These are phyloP conservation scores for Porcisia hertigi DNA, from an alignment of 208 protist genomes.

Conservation along the genomic window DNA sequence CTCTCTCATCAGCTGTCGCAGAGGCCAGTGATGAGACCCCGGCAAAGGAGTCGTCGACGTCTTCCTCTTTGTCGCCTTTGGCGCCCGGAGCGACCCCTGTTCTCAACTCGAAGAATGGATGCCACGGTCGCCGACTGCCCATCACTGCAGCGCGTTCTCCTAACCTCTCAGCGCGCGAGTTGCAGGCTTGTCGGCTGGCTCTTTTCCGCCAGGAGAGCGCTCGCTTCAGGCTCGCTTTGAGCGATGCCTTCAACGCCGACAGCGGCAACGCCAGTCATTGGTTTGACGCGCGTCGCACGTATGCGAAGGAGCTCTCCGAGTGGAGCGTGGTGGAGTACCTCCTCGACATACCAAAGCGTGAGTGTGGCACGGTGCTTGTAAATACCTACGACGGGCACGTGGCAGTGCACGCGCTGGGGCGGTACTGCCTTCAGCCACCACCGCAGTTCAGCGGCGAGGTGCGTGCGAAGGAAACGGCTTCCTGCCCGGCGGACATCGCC, in stretches of 20 bases:
- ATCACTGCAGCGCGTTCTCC: neutral
- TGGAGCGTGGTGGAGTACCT: slow-evolving; percentile 83
- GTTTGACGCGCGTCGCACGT: slow-evolving; percentile 51
- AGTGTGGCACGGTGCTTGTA: slow-evolving; percentile 68
- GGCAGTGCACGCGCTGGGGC: slow-evolving; percentile 64
- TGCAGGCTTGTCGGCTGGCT: slow-evolving; percentile 30
- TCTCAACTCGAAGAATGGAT: neutral
- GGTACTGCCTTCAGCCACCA: slow-evolving; percentile 54
- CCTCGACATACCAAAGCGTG: slow-evolving; percentile 58
- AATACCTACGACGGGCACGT: slow-evolving; percentile 74
- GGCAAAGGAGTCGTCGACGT: neutral
- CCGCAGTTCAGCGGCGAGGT: neutral
- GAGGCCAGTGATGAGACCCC: neutral
- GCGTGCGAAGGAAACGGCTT: neutral
- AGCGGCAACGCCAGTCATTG: slow-evolving; percentile 57
- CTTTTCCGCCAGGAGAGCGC: slow-evolving; percentile 54
- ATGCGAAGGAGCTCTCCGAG: slow-evolving; percentile 79
- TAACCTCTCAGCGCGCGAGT: slow-evolving; percentile 11
- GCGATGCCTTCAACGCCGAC: slow-evolving; percentile 44
- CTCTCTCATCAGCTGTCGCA: neutral
- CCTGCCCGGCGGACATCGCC: neutral
- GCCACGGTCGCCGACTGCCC: neutral
- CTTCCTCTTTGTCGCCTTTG: neutral
- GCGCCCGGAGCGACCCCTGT: neutral
- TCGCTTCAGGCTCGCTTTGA: slow-evolving; percentile 46